phyloP scores from a whole-genome alignment of 192 early-diverging fungal genomes.

The Coemansia sp. region DNA sequence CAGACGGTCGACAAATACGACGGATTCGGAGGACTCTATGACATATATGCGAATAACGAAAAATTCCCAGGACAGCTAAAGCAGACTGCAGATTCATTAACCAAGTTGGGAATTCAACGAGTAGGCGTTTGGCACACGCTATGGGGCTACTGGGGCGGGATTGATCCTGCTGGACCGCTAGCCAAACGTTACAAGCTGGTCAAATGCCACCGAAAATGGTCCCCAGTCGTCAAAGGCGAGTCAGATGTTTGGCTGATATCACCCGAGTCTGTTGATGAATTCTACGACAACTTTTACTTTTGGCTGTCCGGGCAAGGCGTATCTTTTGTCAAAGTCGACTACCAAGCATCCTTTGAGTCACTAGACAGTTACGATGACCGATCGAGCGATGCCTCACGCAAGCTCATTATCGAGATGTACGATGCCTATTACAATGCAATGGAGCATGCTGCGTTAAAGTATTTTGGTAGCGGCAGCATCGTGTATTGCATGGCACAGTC shows the following conservation, averaged over 20 bases:
- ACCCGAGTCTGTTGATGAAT: constrained; percentile 15
- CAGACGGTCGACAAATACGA: constrained; percentile 24
- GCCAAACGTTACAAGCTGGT: constrained; percentile 25
- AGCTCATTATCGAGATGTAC: constrained; percentile 22
- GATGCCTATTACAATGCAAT: constrained; percentile 50
- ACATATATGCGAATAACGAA: constrained; percentile 32
- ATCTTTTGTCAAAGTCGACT: constrained; percentile 59
- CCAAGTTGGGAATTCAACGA: constrained; percentile 24
- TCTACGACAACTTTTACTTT: constrained; percentile 57
- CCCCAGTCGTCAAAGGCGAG: constrained; percentile 11
- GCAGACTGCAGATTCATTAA: constrained; percentile 17
- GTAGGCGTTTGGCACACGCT: constrained; percentile 61
- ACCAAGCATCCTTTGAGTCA: constrained; percentile 55
- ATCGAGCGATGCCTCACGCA: neutral
- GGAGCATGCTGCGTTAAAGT: constrained; percentile 22
- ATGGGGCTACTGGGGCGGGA: constrained; percentile 62
- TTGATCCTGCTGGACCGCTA: constrained; percentile 35
- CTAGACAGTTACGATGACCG: constrained; percentile 12
- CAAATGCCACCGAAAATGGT: constrained; percentile 15
- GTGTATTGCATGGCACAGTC: constrained; percentile 60
- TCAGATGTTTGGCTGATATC: constrained; percentile 30
- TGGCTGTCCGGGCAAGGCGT: constrained; percentile 52
- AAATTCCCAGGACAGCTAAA: constrained; percentile 55
- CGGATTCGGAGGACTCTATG: constrained; percentile 22
- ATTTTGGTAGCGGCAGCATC: constrained; percentile 44